Percentiles rank a stretch among this genome's conserved stretches.
Evolutionary conservation across 257 asterid species (phyloP).

Genomic region (Rhazya stricta): DNA sequence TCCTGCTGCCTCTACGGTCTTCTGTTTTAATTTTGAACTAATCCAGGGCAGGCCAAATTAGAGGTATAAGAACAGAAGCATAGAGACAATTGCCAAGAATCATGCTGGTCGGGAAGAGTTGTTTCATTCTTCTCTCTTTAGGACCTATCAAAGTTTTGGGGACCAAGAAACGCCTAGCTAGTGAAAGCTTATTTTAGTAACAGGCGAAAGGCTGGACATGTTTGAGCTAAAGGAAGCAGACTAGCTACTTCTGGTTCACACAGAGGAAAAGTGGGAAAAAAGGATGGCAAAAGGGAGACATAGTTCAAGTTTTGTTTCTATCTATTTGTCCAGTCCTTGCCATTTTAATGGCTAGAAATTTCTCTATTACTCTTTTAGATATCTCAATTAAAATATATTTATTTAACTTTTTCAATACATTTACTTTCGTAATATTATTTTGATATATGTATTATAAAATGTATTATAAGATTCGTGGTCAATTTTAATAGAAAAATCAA

Average conservation of each 20-base stretch:
- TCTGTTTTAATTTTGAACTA: too few relatives aligned
- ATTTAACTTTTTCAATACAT: too few relatives aligned
- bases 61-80: constrained; percentile 33
- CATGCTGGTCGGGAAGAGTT: constrained; percentile 16
- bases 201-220: constrained; percentile 15
- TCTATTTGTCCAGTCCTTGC: not conserved
- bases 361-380: too few relatives aligned
- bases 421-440: too few relatives aligned
- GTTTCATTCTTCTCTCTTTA: not conserved
- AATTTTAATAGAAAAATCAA: too few relatives aligned
- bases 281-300: not conserved
- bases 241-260: not conserved
- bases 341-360: too few relatives aligned
- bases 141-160: not conserved
- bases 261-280: not conserved
- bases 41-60: too few relatives aligned
- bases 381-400: too few relatives aligned
- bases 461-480: too few relatives aligned
- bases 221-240: constrained; percentile 2
- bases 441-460: too few relatives aligned
- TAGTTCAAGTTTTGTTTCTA: not conserved
- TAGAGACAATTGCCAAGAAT: constrained; percentile 33
- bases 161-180: not conserved
- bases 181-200: not conserved
- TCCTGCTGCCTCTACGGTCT: too few relatives aligned